Evolutionary conservation across 345 rosid species (phyloP).

Genomic region (Geranium brycei): DNA sequence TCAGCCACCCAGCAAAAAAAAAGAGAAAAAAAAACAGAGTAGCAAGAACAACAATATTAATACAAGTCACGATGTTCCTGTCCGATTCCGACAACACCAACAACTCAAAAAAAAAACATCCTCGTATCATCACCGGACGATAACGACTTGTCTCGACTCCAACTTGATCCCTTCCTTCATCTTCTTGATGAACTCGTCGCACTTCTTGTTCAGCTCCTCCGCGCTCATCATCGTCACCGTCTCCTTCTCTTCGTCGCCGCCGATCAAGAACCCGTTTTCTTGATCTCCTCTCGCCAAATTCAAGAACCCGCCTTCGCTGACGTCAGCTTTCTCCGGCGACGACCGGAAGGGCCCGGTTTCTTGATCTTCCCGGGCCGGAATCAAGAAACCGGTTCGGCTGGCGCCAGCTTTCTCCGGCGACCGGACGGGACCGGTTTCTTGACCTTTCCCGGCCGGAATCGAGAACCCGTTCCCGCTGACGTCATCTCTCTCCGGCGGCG

Average conservation of each 20-base stretch:
- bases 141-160: background rate
- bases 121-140: background rate
- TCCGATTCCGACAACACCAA: too few species aligned
- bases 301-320: too few species aligned
- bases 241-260: slow-evolving; percentile 11
- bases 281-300: background rate
- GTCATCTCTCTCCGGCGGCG: too few species aligned
- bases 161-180: slow-evolving; percentile 32
- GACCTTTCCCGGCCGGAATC: too few species aligned
- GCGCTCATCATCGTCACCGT: slow-evolving; percentile 18
- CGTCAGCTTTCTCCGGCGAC: too few species aligned
- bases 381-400: background rate
- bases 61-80: background rate
- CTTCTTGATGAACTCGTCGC: slow-evolving; percentile 55
- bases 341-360: too few species aligned
- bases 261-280: background rate
- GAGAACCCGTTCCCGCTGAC: too few species aligned
- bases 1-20: too few species aligned
- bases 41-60: background rate
- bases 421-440: background rate
- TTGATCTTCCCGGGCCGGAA: slow-evolving; percentile 5
- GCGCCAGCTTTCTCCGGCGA: background rate
- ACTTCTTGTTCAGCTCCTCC: slow-evolving; percentile 59
- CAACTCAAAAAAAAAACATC: too few species aligned
- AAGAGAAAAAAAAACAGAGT: too few species aligned